These are phyloP conservation scores for Rhodamnia rubescens DNA, from an alignment of 345 rosid genomes.

Conservation along the genomic window DNA sequence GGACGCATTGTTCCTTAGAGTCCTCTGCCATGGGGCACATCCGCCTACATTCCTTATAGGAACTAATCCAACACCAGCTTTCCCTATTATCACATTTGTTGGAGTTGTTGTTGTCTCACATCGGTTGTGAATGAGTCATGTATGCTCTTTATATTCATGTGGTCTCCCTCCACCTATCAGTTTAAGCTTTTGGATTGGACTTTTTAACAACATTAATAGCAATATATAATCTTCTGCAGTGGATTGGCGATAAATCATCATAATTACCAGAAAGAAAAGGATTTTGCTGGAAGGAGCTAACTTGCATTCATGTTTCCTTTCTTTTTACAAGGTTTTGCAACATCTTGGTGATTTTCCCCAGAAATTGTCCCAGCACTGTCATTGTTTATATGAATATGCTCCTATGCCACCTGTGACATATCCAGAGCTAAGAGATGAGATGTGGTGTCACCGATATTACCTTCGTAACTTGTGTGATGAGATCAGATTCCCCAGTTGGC, in stretches of 20 bases:
- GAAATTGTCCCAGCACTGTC: slow-evolving; percentile 95
- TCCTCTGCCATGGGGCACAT: not conserved
- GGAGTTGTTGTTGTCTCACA: too few relatives aligned
- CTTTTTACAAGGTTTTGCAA: slow-evolving; percentile 73
- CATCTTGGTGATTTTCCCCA: slow-evolving; percentile 99
- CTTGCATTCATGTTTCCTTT: slow-evolving; percentile 3
- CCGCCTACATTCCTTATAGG: not conserved
- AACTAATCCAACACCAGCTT: not conserved
- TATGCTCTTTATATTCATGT: too few relatives aligned
- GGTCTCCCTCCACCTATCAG: too few relatives aligned
- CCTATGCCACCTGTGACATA: slow-evolving; percentile 99
- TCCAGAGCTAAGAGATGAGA: slow-evolving; percentile 97
- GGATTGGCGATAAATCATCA: not conserved
- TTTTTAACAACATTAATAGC: not conserved
- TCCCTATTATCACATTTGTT: not conserved
- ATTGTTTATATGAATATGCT: slow-evolving; percentile 88
- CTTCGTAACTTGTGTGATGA: slow-evolving; percentile 92
- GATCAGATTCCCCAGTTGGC: slow-evolving; percentile 94
- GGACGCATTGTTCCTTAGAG: not conserved
- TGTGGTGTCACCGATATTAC: slow-evolving; percentile 99
- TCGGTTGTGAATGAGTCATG: too few relatives aligned
- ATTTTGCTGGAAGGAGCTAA: not conserved
- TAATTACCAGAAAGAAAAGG: not conserved
- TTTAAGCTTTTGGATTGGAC: too few relatives aligned
- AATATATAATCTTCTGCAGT: not conserved